phyloP scores from a whole-genome alignment of 192 early-diverging fungal genomes.

The Coemansia sp. region DNA sequence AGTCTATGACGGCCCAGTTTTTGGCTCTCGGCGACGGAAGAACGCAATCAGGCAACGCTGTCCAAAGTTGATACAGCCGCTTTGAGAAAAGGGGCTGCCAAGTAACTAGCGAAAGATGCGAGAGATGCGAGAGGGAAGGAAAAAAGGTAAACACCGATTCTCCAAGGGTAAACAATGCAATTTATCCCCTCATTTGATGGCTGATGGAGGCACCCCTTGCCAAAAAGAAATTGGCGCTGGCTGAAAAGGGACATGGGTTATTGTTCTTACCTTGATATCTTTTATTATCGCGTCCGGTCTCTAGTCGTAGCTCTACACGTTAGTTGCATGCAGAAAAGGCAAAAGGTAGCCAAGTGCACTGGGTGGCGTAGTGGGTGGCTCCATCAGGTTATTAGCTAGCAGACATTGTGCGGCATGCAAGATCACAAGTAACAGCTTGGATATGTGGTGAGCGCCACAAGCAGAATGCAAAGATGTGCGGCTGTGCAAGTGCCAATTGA shows the following conservation, averaged over 20 bases:
- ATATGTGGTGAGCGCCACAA: background rate
- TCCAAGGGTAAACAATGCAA: background rate
- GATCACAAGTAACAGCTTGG: background rate
- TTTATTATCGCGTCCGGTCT: background rate
- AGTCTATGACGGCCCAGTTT: background rate
- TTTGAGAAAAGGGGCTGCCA: background rate
- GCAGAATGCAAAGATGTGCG: background rate
- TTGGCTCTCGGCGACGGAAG: background rate
- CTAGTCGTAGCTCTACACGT: background rate
- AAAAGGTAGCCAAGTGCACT: background rate
- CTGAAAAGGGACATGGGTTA: background rate
- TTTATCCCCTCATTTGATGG: background rate
- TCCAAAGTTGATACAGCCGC: background rate
- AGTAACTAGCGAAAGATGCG: background rate
- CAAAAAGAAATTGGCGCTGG: background rate
- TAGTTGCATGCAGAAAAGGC: background rate
- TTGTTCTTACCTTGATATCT: background rate
- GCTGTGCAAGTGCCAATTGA: background rate
- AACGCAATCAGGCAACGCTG: conserved; percentile 1
- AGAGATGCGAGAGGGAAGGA: no score
- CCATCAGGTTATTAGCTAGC: background rate
- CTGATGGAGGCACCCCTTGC: background rate
- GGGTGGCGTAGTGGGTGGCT: background rate
- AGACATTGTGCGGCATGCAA: background rate
- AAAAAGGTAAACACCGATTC: conserved; percentile 2